phyloP scores from a whole-genome alignment of 768 basidiomycete species.

The Xerocomellus intermedius region DNA sequence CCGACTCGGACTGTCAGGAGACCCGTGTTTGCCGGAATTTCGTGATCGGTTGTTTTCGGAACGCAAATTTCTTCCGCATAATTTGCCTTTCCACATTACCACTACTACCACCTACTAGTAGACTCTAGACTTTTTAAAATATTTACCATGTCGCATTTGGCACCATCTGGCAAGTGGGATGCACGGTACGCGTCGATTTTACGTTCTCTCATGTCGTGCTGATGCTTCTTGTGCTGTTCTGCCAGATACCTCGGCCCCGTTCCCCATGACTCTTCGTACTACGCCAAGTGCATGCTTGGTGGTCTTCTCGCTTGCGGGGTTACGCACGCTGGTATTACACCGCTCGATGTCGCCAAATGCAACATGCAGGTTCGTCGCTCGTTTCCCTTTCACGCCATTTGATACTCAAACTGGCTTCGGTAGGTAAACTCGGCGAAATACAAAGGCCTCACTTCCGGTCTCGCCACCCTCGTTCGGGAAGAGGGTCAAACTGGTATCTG shows the following conservation, averaged over 20 bases:
- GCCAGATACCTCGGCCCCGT: conserved; percentile 66
- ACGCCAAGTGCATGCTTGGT: conserved; percentile 84
- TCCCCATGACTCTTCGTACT: conserved; percentile 73
- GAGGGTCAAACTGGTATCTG: conserved; percentile 86
- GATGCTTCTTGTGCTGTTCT: neutral
- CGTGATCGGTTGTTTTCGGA: conserved; percentile 3
- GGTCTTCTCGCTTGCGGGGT: conserved; percentile 79
- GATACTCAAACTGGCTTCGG: too few relatives aligned
- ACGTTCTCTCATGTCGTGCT: neutral
- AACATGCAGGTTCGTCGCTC: conserved; percentile 74
- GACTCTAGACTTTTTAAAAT: too few relatives aligned
- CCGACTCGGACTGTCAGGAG: too few relatives aligned
- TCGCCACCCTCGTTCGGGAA: conserved; percentile 68
- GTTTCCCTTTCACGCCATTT: neutral
- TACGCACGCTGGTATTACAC: conserved; percentile 86
- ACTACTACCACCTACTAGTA: conserved; percentile 21
- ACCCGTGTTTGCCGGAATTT: too few relatives aligned
- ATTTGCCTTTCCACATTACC: conserved; percentile 10
- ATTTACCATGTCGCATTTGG: conserved; percentile 48
- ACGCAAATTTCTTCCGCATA: neutral
- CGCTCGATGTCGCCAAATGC: conserved; percentile 86
- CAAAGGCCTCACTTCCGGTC: conserved; percentile 58
- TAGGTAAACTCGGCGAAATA: conserved; percentile 79
- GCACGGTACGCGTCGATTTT: conserved; percentile 48
- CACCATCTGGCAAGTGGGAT: conserved; percentile 66